Base-by-base conservation (phyloP, 306 rosid species). In the Medicago arabica region DNA sequence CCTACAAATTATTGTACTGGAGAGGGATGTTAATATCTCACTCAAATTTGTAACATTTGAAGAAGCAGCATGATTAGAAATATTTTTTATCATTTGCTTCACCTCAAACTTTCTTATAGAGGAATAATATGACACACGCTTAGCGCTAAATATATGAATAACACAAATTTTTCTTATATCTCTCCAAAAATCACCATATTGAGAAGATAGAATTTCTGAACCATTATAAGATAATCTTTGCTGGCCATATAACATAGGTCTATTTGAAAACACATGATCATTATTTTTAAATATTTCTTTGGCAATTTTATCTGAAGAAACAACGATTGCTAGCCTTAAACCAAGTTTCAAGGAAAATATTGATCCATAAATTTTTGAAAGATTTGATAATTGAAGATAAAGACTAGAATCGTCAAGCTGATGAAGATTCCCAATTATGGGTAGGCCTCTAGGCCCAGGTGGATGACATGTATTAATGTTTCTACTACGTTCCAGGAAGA, bases 361-460 rank as follows among this genome's bases (percentile, higher is more conserved):
- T 51, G 23, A 25, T 51, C 58, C 23, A 51, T 51, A 16, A 2
- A 16, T 51, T 51, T 51, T 51, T 51, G 12, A 51, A 1, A 51
- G 58, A 2, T 51, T 51, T 51, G 58, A 51, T 0, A 51, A 51
- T 51, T 51, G 58, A 16, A 51, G 58, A 51, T 83, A 67, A 49
- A 82, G 75, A 6, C 2, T 1, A 46, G 80, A 66, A 13, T 12
- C 39, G 9, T 86, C 72, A 18, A 87, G 74, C 7, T 75, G 88
- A 81, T 81, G 89, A 55, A 88, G 70, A 60, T 88, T 86, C 4
- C 89, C 86, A 0, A 83, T 70, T 25, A 85, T 68, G 6, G 92
- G 92, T 61, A 85, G 85, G 23, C 82, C 82, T 41, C 69, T 82
- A 51, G 88, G 92, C 66, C 83, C 67, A 11, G 89, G 88, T 34